Base-by-base conservation (phyloP, 176 grass and related monocot genomes). In the Bothriochloa decipiens region DNA sequence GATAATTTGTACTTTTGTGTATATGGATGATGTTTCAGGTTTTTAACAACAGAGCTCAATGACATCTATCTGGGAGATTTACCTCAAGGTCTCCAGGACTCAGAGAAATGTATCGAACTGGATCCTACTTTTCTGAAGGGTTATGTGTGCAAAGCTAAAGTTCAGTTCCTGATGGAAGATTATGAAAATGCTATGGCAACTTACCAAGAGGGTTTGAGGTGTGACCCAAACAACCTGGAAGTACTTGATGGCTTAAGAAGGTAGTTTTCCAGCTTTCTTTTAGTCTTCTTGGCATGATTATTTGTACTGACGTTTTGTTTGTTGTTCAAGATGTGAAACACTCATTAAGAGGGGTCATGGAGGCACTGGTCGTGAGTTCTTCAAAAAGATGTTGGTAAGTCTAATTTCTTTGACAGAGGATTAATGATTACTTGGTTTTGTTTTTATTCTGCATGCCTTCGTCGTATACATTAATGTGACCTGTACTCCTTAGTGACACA, bases 141-240 rank as follows among this genome's bases (percentile, higher is more conserved):
- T 74, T 90, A 93, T 62, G 26, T 81, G 12, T 53, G 88, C 58
- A 93, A 93, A 87, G 87, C 87, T 47, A 86, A 78, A 39, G 55
- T 65, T 42, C 88, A 86, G 60, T 86, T 86, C 35, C 72, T 86
- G 20, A 86, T 90, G 88, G 22, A 65, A 28, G 70, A 77, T 53
- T 90, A 86, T 77, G 83, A 90, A 69, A 82, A 70, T 85, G 72
- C 88, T 77, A 45, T 90, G 65, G 42, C 53, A 82, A 90, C 83
- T 28, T 93, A 93, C 20, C 20, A 82, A 66, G 85, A 90, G 68
- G 88, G 85, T 83, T 87, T 93, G 74, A 93, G 75, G 73, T 83
- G 88, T 93, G 91, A 93, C 7, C 91, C 91, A 50, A 93, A 79
- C 68, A 93, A 82, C 65, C 77, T 78, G 26, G 85, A 79, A 61